phyloP scores from a whole-genome alignment of 257 asterid species.

The Linderniella brevidens region DNA sequence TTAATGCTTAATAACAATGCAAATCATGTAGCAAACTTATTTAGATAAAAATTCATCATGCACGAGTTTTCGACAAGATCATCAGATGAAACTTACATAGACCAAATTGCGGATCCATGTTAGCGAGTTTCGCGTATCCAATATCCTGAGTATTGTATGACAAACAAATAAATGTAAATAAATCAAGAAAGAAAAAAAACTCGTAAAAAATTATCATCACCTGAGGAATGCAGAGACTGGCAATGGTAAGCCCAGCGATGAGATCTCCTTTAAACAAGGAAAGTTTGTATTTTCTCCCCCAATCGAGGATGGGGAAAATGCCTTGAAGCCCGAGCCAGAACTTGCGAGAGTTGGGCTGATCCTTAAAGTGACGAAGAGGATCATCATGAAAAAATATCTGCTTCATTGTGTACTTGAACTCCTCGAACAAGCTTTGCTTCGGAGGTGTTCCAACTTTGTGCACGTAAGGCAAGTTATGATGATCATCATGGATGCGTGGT shows the following conservation, averaged over 20 bases:
- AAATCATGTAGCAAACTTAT: neutral
- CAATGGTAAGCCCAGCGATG: constrained; percentile 73
- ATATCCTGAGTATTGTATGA: constrained; percentile 29
- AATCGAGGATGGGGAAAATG: constrained; percentile 56
- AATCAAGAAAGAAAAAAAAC: no score
- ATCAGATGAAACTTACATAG: constrained; percentile 33
- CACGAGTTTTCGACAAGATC: neutral
- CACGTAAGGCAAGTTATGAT: no score
- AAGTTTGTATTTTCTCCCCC: constrained; percentile 45
- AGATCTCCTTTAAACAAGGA: constrained; percentile 49
- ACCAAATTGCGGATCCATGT: constrained; percentile 69
- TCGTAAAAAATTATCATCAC: no score
- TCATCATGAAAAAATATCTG: constrained; percentile 40
- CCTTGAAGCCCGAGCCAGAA: constrained; percentile 20
- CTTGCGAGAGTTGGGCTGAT: constrained; percentile 14
- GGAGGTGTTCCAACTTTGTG: constrained; percentile 37
- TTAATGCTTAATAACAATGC: neutral
- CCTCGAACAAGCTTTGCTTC: constrained; percentile 19
- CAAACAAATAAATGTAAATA: neutral
- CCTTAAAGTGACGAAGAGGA: constrained; percentile 26
- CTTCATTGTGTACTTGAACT: constrained; percentile 17
- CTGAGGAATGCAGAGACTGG: constrained; percentile 87
- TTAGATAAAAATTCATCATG: no score
- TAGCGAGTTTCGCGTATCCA: constrained; percentile 68
- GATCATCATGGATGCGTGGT: no score